Evolutionary conservation across 352 stramenopile species (phyloP), one percentile per base, ranked within the genome.

Genomic region (Pythium rhizo-oryzae): DNA sequence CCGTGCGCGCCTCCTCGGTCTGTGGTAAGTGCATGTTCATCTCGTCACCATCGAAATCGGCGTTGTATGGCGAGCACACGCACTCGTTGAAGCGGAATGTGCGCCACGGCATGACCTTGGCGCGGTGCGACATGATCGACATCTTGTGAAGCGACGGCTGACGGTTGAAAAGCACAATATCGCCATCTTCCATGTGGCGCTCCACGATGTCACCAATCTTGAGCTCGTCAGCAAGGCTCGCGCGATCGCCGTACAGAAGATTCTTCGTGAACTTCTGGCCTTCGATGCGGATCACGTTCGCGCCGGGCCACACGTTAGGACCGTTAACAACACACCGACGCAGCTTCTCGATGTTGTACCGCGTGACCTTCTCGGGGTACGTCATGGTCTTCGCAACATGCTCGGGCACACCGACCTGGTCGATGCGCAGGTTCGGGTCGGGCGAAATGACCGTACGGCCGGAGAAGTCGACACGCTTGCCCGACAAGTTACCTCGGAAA

Each of bases 41-140:
- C 75, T 99, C 98, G 70, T 99, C 97, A 62, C 98, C 98, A 80
- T 99, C 97, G 72, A 99, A 99, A 79, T 99, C 98, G 41, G 98
- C 97, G 56, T 99, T 99, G 80, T 99, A 99, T 33, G 98, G 98
- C 54, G 97, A 97, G 80, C 98, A 99, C 39, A 99, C 97, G 67
- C 97, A 99, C 81, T 99, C 98, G 81, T 99, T 99, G 81, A 99
- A 99, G 21, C 98, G 93, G 77, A 99, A 99, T 13, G 98, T 99
- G 39, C 97, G 85, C 94, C 94, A 99, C 8, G 97, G 90, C 81
- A 99, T 96, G 35, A 99, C 94, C 74, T 97, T 94, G 50, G 89
- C 79, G 21, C 85, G 84, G 56, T 94, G 88, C 24, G 83, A 77
- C 98, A 99, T 99, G 77, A 99, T 99, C 37, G 94, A 99, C 82